phyloP scores from a whole-genome alignment of 2,329 filamentous ascomycete species.

The Ophiocordyceps sinensis region DNA sequence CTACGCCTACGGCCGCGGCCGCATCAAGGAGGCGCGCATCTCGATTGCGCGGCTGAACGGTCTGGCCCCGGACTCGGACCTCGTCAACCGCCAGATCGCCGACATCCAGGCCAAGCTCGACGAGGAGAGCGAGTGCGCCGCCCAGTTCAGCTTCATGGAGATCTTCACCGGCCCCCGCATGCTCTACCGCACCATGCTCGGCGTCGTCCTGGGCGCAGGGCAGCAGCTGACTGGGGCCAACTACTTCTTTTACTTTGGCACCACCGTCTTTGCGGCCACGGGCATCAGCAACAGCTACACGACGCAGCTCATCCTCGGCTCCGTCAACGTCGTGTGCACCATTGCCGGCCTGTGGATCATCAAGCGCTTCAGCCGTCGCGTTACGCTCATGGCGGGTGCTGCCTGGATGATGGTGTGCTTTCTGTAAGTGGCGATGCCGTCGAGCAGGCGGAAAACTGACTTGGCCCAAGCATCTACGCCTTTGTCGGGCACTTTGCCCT shows the following conservation, averaged over 20 bases:
- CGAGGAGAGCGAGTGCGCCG: constrained; percentile 28
- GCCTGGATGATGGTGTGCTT: constrained; percentile 44
- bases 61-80: constrained; percentile 20
- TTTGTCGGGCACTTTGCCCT: constrained; percentile 33
- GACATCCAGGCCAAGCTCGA: constrained; percentile 37
- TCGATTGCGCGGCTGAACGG: constrained; percentile 33
- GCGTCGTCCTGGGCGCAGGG: constrained; percentile 47
- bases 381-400: constrained; percentile 47
- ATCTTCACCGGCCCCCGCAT: constrained; percentile 56
- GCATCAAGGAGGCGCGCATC: constrained; percentile 29
- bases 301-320: constrained; percentile 53
- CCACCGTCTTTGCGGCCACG: constrained; percentile 50
- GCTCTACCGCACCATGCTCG: constrained; percentile 47
- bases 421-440: constrained; percentile 14
- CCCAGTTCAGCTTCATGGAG: constrained; percentile 37
- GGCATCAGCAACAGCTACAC: constrained; percentile 51
- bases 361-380: constrained; percentile 49
- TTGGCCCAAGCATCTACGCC: constrained; percentile 23
- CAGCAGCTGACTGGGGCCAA: constrained; percentile 57
- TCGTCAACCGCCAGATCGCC: constrained; percentile 31
- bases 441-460: neutral
- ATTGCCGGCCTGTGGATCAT: constrained; percentile 51
- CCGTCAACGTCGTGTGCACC: constrained; percentile 53
- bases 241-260: constrained; percentile 54
- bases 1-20: constrained; percentile 31